Conservation (phyloP, 1,139 yeast species). For the Suhomyces anneliseae region DNA sequence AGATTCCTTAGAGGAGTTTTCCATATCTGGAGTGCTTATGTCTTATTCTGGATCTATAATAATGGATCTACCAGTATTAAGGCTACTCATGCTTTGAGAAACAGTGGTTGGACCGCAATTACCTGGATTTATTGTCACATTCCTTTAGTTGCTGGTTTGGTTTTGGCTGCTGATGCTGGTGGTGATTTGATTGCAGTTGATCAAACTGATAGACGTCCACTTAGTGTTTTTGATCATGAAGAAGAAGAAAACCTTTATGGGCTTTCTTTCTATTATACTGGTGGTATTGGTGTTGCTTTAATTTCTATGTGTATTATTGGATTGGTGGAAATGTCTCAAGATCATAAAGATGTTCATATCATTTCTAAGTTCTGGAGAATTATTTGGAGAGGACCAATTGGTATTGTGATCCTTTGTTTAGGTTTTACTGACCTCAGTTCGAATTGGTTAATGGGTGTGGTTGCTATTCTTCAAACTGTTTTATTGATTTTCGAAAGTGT, state of each 20-base stretch:
- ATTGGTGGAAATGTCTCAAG: slow-evolving; percentile 38
- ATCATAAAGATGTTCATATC: slow-evolving; percentile 30
- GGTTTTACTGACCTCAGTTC: slow-evolving; percentile 47
- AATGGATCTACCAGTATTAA: slow-evolving; percentile 51
- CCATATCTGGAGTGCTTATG: slow-evolving; percentile 51
- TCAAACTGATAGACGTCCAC: background rate
- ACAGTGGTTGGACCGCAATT: slow-evolving; percentile 48
- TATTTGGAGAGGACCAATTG: slow-evolving; percentile 41
- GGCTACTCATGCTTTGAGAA: slow-evolving; percentile 58
- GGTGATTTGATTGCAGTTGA: slow-evolving; percentile 42
- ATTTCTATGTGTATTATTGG: slow-evolving; percentile 38
- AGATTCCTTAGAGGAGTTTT: slow-evolving; percentile 52
- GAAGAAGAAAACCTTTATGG: slow-evolving; percentile 31
- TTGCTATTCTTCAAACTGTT: slow-evolving; percentile 31
- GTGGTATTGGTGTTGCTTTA: slow-evolving; percentile 47
- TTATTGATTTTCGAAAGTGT: slow-evolving; percentile 39
- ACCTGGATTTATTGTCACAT: slow-evolving; percentile 52
- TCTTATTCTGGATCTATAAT: slow-evolving; percentile 55
- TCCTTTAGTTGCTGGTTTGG: slow-evolving; percentile 52
- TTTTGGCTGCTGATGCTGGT: slow-evolving; percentile 64
- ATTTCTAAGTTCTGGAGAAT: slow-evolving; percentile 41
- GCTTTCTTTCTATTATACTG: slow-evolving; percentile 48
- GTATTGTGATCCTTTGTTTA: slow-evolving; percentile 40
- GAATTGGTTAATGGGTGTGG: slow-evolving; percentile 46
- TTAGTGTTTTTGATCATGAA: slow-evolving; percentile 12